These are phyloP conservation scores for Citrus mangshanensis DNA, from an alignment of 345 rosid species.

Conservation along the genomic window DNA sequence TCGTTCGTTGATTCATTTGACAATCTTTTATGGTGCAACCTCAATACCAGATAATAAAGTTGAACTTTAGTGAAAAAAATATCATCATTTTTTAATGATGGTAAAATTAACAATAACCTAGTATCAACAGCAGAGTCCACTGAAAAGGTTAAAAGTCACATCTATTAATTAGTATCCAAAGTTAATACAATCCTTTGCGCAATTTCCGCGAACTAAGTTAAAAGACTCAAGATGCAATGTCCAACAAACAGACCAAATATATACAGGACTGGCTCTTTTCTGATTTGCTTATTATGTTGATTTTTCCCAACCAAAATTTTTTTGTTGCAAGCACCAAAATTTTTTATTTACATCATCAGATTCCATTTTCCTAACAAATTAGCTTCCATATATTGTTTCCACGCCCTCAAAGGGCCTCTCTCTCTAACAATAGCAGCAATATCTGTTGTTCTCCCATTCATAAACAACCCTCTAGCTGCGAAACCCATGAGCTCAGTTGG, in stretches of 20 bases:
- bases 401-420: constrained; percentile 44
- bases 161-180: neutral
- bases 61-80: neutral
- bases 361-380: constrained; percentile 30
- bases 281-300: too few species aligned
- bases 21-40: neutral
- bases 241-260: neutral
- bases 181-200: too few species aligned
- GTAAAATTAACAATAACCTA: neutral
- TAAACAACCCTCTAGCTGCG: constrained; percentile 67
- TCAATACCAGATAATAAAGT: neutral
- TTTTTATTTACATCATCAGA: neutral
- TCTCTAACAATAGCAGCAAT: constrained; percentile 5
- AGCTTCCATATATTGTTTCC: constrained; percentile 52
- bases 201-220: neutral
- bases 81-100: neutral
- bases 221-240: neutral
- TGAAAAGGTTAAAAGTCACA: neutral
- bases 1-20: too few species aligned
- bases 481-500: constrained; percentile 70
- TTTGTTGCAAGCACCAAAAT: neutral
- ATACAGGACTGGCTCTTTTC: neutral
- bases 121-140: neutral
- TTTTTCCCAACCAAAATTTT: neutral
- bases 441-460: constrained; percentile 23